Percentiles rank a stretch among this genome's conserved stretches.
Evolutionary conservation across 495 filamentous ascomycete genomes (phyloP).

Genomic region (Neurospora sp.): DNA sequence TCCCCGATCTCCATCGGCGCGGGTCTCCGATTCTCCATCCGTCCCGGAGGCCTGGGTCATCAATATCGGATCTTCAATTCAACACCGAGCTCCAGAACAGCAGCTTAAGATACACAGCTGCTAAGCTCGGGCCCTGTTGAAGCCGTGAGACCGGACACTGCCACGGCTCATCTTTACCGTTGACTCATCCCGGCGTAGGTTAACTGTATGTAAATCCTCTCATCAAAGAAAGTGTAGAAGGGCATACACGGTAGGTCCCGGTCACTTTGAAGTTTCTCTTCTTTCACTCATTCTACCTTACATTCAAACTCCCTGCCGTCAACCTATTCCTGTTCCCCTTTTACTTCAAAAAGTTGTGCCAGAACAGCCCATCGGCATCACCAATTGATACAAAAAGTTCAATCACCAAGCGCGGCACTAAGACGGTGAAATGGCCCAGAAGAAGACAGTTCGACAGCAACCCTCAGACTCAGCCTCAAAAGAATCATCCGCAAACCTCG

Average conservation of each 20-base stretch:
- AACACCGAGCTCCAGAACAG: not conserved
- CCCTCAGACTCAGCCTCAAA: not conserved
- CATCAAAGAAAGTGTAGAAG: not conserved
- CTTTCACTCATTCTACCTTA: not conserved
- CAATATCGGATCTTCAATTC: not conserved
- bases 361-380: not conserved
- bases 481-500: not conserved
- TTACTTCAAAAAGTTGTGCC: not conserved
- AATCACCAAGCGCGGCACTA: not conserved
- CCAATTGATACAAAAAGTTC: not conserved
- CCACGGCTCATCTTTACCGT: not conserved
- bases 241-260: conserved; percentile 1
- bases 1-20: not conserved
- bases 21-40: not conserved
- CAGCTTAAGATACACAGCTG: not conserved
- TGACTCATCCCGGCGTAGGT: conserved; percentile 1
- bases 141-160: not conserved
- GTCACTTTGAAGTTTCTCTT: conserved; percentile 1
- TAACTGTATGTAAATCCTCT: not conserved
- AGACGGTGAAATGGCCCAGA: not conserved
- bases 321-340: too few species aligned
- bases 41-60: not conserved
- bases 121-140: not conserved
- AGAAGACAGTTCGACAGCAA: not conserved
- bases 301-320: too few species aligned